Evolutionary conservation across 768 basidiomycete species (phyloP).

Genomic region (Pleurotus citrinopileatus): DNA sequence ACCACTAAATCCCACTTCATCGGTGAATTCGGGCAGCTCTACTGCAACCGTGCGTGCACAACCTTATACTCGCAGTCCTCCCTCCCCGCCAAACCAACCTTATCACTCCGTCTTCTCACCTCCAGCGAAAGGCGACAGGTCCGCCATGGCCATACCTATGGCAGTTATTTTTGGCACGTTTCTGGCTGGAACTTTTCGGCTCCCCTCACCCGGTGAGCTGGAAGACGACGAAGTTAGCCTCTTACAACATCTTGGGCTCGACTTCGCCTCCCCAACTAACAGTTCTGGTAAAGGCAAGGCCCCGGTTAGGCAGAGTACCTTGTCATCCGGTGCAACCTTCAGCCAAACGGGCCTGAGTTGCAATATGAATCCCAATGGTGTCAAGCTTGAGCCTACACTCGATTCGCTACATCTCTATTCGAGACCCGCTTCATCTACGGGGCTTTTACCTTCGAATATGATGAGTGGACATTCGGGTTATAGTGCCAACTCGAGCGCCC

Average conservation of each 20-base stretch:
- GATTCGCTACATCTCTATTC: constrained; percentile 16
- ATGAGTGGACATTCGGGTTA: neutral
- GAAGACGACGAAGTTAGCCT: neutral
- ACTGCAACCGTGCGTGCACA: neutral
- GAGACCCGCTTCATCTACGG: constrained; percentile 12
- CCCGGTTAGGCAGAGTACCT: neutral
- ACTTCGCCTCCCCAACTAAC: neutral
- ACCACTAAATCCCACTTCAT: neutral
- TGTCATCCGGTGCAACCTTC: neutral
- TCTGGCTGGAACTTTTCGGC: constrained; percentile 4
- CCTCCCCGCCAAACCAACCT: neutral
- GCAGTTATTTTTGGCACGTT: constrained; percentile 1
- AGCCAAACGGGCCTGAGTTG: neutral
- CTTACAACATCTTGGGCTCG: neutral
- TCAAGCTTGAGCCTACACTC: constrained; percentile 31
- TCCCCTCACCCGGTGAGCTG: constrained; percentile 3
- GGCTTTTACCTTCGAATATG: constrained; percentile 14
- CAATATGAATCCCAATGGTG: constrained; percentile 8
- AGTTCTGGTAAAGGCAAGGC: constrained; percentile 4
- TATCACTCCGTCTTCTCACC: constrained; percentile 3
- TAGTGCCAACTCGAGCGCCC: neutral
- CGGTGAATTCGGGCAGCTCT: neutral
- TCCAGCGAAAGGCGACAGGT: neutral
- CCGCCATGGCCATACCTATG: neutral
- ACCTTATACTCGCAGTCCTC: neutral